These are phyloP conservation scores for Peronospora tabacina DNA, from an alignment of 352 stramenopile species.

Conservation along the genomic window DNA sequence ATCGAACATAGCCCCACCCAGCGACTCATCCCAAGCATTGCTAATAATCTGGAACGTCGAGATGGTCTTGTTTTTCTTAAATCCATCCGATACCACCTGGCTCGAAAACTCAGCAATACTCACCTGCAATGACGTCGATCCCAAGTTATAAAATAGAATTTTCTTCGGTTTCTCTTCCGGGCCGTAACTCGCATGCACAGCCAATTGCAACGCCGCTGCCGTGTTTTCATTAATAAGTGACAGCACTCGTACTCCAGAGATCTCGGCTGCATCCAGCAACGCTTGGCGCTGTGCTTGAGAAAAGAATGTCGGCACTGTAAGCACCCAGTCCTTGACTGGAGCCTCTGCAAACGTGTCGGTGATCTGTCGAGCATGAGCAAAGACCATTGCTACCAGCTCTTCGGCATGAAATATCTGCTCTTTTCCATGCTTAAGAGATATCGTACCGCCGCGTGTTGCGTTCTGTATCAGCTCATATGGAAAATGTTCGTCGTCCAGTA, in stretches of 20 bases:
- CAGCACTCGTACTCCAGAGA: slow-evolving; percentile 93
- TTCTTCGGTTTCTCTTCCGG: slow-evolving; percentile 62
- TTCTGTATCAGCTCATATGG: slow-evolving; percentile 81
- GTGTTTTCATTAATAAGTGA: slow-evolving; percentile 97
- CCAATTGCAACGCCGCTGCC: slow-evolving; percentile 93
- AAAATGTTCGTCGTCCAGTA: slow-evolving; percentile 70
- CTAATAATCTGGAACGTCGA: slow-evolving; percentile 88
- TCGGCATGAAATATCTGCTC: slow-evolving; percentile 85
- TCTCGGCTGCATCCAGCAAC: slow-evolving; percentile 90
- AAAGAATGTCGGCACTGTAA: slow-evolving; percentile 95
- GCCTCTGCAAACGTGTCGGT: slow-evolving; percentile 61
- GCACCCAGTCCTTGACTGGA: slow-evolving; percentile 88
- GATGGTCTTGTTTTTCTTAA: slow-evolving; percentile 91
- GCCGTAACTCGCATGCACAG: slow-evolving; percentile 88
- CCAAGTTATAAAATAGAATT: slow-evolving; percentile 98
- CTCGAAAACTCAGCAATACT: slow-evolving; percentile 83
- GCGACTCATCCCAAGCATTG: slow-evolving; percentile 90
- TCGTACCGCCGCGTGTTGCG: slow-evolving; percentile 60
- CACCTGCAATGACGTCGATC: slow-evolving; percentile 87
- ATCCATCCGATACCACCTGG: slow-evolving; percentile 76
- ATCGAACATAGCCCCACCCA: slow-evolving; percentile 91
- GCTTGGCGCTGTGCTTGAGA: slow-evolving; percentile 92
- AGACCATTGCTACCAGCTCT: slow-evolving; percentile 95
- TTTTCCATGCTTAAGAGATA: slow-evolving; percentile 46
- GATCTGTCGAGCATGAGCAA: slow-evolving; percentile 86